phyloP scores from a whole-genome alignment of 176 grass and related monocot species.

The Lolium multiflorum region DNA sequence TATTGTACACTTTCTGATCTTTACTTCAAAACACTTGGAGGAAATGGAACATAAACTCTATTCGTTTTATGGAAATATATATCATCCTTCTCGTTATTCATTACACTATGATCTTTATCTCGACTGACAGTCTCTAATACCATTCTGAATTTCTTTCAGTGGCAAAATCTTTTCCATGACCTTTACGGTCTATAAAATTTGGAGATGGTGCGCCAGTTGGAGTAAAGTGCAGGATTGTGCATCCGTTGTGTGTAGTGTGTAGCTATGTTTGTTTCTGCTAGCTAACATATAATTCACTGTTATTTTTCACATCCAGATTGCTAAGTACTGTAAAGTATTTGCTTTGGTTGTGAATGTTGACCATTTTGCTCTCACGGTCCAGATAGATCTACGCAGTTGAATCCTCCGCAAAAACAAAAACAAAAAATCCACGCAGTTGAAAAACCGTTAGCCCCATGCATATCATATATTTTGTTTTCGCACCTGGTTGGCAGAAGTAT shows the following conservation, averaged over 20 bases:
- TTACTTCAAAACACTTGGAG: not conserved
- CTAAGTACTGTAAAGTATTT: constrained; percentile 26
- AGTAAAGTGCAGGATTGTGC: not conserved
- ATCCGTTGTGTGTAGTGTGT: constrained; percentile 11
- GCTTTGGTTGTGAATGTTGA: not conserved
- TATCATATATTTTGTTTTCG: too few species aligned
- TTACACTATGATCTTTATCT: not conserved
- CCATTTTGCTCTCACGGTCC: not conserved
- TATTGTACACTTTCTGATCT: not conserved
- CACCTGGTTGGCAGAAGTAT: too few species aligned
- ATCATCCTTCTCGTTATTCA: not conserved
- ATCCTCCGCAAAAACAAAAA: too few species aligned
- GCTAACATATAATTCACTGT: not conserved
- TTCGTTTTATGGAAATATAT: not conserved
- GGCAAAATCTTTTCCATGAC: constrained; percentile 41
- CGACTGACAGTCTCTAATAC: not conserved
- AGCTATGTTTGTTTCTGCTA: not conserved
- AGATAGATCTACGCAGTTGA: not conserved
- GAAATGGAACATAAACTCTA: not conserved
- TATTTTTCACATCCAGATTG: not conserved
- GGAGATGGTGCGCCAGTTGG: not conserved
- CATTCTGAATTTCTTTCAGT: constrained; percentile 35
- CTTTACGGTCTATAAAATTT: not conserved
- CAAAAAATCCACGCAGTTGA: too few species aligned
- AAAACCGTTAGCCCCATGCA: too few species aligned